Percentiles rank a stretch among this genome's conserved stretches.
These are phyloP conservation scores for Alopecurus myosuroides DNA, from an alignment of 176 grass and related monocot species.

Conservation along the genomic window DNA sequence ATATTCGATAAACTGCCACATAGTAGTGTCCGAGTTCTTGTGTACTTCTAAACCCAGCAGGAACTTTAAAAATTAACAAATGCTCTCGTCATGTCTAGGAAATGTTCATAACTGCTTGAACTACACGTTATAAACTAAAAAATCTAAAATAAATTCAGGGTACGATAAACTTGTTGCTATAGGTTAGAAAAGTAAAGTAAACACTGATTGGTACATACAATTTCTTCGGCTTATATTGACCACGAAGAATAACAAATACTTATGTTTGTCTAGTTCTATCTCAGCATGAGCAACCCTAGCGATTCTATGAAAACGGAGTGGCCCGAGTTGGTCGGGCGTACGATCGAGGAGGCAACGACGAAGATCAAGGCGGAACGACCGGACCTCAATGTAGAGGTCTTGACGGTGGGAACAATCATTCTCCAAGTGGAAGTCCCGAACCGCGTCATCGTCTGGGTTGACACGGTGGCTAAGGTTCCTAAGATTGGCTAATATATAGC, in stretches of 20 bases:
- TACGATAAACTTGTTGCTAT: no score
- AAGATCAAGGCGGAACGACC: slow-evolving; percentile 27
- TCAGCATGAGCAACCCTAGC: neutral
- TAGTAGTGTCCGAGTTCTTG: no score
- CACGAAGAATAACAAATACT: neutral
- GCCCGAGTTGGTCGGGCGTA: slow-evolving; percentile 3
- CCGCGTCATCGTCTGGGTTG: neutral
- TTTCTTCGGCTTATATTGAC: neutral
- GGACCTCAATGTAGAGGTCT: neutral
- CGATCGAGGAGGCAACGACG: neutral
- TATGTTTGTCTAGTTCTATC: neutral
- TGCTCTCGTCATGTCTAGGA: no score
- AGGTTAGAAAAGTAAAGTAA: no score
- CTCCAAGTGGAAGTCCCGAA: accelerated
- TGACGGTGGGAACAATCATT: neutral
- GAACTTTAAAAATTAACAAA: no score
- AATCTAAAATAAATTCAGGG: no score
- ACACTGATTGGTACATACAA: neutral
- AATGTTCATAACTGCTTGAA: no score
- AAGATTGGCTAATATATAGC: slow-evolving; percentile 2
- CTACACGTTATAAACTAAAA: no score
- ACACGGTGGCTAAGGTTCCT: neutral
- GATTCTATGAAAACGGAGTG: slow-evolving; percentile 4
- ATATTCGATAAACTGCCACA: no score
- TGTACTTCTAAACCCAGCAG: no score